Evolutionary conservation across 2,329 filamentous ascomycete species (phyloP), one percentile per base, ranked within the genome.

Genomic region (Aspergillus persii): DNA sequence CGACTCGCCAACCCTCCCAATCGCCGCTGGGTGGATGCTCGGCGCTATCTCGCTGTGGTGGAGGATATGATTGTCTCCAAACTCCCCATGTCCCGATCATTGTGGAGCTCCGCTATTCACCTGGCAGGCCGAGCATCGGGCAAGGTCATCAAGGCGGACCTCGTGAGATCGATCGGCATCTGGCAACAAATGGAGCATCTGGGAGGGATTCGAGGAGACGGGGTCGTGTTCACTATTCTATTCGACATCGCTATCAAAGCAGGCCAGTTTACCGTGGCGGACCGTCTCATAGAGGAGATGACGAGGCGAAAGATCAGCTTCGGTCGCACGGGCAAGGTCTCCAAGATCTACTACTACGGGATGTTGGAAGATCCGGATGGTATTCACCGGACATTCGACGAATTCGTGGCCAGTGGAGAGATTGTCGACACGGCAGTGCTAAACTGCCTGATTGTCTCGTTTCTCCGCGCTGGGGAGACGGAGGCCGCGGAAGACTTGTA

Each of bases 151-250:
- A 80, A 83, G 49, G 69, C 82, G 46, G 83, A 92, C 72, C 75
- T 91, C 48, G 80, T 90, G 73, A 83, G 86, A 4, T 88, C 91
- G 0, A 80, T 99, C 50, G 84, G 86, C 51, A 76, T 96, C 27
- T 99, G 94, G 93, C 87, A 85, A 64, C 87, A 95, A 68, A 98
- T 98, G 92, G 95, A 99, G 74, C 82, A 84, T 50, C 78, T 86
- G 4, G 87, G 87, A 2, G 83, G 84, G 1, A 74, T 92, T 12
- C 77, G 79, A 65, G 88, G 84, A 39, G 90, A 89, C 66, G 82
- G 86, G 52, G 88, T 92, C n/a, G 96, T 94, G 0, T 96, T 99
- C 76, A 96, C 95, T 71, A 89, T 97, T 50, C 83, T 99, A 11
- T 97, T 96, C 67, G 90, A 97, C 70, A 84, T 92, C 9, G 92